Evolutionary conservation across 2,329 filamentous ascomycete species (phyloP), one percentile per base, ranked within the genome.

Genomic region (Pyrenophora teres): DNA sequence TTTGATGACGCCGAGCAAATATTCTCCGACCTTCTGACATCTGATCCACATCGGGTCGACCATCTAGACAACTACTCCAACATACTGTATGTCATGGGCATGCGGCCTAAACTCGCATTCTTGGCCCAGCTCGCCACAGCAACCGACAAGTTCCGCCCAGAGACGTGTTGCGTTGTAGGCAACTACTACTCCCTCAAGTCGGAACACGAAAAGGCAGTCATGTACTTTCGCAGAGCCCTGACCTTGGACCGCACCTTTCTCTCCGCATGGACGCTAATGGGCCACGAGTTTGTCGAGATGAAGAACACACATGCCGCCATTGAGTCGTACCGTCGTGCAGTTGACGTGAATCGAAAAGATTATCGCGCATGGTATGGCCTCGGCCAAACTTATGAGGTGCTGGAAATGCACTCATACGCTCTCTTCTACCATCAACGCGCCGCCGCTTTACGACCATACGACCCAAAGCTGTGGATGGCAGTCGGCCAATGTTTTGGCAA

Each of bases 241-340:
- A 95, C 91, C 0, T 80, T 99, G 0, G 94, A 99, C 70, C 87
- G 93, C 8, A 88, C 87, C 21, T 99, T 94, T 70, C 82, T 97
- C 13, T 95, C 92, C 0, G 94, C 94, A 1, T 99, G 94, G 94
- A 99, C 94, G 0, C 80, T 99, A 1, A 97, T 99, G 93, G 94
- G 94, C 1, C 94, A 99, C 73, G 94, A 99, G 73, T 99, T 97
- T 64, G 92, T 97, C 46, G 94, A 99, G 74, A 86, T 99, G 75
- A 99, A 97, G 70, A 99, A 99, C 71, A 97, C 93, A 0, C 94
- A 99, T 66, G 93, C 94, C 0, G 94, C 94, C 7, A 97, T 99
- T 56, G 94, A 99, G 73, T 96, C 91, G 1, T 99, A 99, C 69
- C 86, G 94, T 1, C 87, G 94, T 36, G 94, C 94, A 1, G 93